A percentile compares a stretch with the other conserved stretches of the same genome.
These are phyloP conservation scores for Ilex asprella DNA, from an alignment of 257 asterid genomes.

Conservation along the genomic window DNA sequence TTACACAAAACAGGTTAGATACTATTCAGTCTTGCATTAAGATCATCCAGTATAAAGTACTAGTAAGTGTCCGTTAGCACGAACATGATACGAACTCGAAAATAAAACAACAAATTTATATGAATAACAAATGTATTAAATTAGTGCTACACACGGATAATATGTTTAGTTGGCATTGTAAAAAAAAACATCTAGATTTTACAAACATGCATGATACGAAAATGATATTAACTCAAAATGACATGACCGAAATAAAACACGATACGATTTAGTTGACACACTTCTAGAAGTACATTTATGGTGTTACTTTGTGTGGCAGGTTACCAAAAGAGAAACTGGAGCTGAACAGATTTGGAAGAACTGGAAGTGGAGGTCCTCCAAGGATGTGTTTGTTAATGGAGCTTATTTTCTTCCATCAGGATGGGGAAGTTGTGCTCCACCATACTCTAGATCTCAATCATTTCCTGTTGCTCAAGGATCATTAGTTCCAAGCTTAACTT, in stretches of 20 bases:
- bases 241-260: no score
- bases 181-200: no score
- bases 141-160: no score
- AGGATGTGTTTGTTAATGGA: slow-evolving; percentile 66
- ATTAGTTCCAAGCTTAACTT: slow-evolving; percentile 51
- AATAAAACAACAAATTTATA: no score
- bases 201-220: no score
- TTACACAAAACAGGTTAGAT: background rate
- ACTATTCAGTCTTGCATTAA: background rate
- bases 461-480: slow-evolving; percentile 69
- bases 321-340: slow-evolving; percentile 10
- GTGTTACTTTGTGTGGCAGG: background rate
- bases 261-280: no score
- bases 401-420: slow-evolving; percentile 76
- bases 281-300: no score
- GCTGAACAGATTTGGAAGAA: slow-evolving; percentile 3
- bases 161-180: no score
- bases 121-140: no score
- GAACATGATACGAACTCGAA: no score
- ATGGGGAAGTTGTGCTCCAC: slow-evolving; percentile 47
- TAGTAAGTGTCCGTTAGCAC: no score
- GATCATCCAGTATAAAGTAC: background rate
- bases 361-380: slow-evolving; percentile 83
- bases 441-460: slow-evolving; percentile 39
- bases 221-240: no score